Base-by-base conservation (phyloP, 495 filamentous ascomycete species). In the Podospora comata region DNA sequence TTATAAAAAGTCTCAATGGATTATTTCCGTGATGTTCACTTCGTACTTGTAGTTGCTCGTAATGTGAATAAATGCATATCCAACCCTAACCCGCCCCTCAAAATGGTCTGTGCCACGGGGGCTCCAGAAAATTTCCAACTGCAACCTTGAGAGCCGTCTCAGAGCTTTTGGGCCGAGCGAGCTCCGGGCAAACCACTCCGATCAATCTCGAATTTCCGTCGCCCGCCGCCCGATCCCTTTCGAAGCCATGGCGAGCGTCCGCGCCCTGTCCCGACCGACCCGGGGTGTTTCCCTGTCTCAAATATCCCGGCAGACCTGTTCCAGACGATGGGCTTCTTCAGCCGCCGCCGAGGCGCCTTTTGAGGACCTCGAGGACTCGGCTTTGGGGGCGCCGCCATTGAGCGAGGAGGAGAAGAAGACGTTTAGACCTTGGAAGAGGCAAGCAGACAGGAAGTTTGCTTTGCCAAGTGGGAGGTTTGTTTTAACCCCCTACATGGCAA, bases 361-460 rank as follows among this genome's bases (percentile, higher is more conserved):
- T 61, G 60, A 62, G 64, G 80, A 82, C 61, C 76, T 83, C 64
- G 81, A 82, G 66, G 70, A 77, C 30, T 79, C 80, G 64, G 74
- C 75, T 20, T 67, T 83, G 63, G 67, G 57, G 5, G 20, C 69
- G 26, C 78, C 79, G 57, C 69, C 78, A 54, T 68, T 80, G 39
- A 68, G 63, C 27, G 72, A 69, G 39, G 77, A 79, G 7, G 77
- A 76, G 60, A 72, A 79, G 65, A 72, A 72, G 23, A 62, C 76
- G 3, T 76, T 77, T 28, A 77, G 77, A 65, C 81, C 81, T 23
- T 77, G 79, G 66, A 82, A 79, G 76, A 76, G 80, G 64, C 80
- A 80, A 27, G 77, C 73, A 48, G 78, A 80, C 55, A 79, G 81
- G 71, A 78, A 75, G 30, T 69, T 68, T 58, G 68, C 68, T 66